Percentiles rank a stretch among this genome's conserved stretches.
Conservation (phyloP, 805 yeast species). For the Crinitomyces ghanaensis region DNA sequence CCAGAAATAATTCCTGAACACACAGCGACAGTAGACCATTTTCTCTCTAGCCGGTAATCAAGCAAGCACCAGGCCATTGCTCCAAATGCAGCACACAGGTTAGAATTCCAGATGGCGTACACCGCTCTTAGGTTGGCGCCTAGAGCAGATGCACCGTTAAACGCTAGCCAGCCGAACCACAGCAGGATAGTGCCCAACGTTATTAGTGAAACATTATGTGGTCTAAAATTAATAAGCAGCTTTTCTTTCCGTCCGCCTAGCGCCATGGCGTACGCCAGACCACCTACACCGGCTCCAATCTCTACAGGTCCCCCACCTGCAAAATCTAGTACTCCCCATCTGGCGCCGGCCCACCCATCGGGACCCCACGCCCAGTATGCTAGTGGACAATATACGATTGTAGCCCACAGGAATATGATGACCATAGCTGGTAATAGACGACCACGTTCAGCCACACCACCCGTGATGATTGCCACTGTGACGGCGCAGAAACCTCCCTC, state of each 20-base stretch:
- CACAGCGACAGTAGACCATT: slow-evolving; percentile 89
- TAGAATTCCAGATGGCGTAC: slow-evolving; percentile 86
- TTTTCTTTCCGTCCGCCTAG: slow-evolving; percentile 64
- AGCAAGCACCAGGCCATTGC: slow-evolving; percentile 86
- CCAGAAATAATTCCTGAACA: slow-evolving; percentile 96
- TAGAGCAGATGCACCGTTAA: slow-evolving; percentile 83
- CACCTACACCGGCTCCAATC: slow-evolving; percentile 81
- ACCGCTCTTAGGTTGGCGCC: slow-evolving; percentile 76
- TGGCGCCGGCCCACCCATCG: slow-evolving; percentile 78
- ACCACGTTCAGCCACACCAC: slow-evolving; percentile 91
- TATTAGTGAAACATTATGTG: slow-evolving; percentile 87
- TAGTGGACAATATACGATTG: slow-evolving; percentile 88
- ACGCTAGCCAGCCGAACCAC: slow-evolving; percentile 95
- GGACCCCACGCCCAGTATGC: slow-evolving; percentile 93
- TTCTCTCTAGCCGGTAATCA: slow-evolving; percentile 77
- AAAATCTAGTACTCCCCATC: slow-evolving; percentile 88
- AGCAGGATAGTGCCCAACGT: slow-evolving; percentile 77
- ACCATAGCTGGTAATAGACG: slow-evolving; percentile 75
- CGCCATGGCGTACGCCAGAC: slow-evolving; percentile 45
- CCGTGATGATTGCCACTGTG: slow-evolving; percentile 85
- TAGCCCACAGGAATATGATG: slow-evolving; percentile 78
- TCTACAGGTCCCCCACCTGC: slow-evolving; percentile 99
- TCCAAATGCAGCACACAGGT: slow-evolving; percentile 79
- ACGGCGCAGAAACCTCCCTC: slow-evolving; percentile 89
- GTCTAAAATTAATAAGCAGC: slow-evolving; percentile 76